These are phyloP conservation scores for Macrophomina phaseolina DNA, from an alignment of 2,329 filamentous ascomycete species.

Conservation along the genomic window DNA sequence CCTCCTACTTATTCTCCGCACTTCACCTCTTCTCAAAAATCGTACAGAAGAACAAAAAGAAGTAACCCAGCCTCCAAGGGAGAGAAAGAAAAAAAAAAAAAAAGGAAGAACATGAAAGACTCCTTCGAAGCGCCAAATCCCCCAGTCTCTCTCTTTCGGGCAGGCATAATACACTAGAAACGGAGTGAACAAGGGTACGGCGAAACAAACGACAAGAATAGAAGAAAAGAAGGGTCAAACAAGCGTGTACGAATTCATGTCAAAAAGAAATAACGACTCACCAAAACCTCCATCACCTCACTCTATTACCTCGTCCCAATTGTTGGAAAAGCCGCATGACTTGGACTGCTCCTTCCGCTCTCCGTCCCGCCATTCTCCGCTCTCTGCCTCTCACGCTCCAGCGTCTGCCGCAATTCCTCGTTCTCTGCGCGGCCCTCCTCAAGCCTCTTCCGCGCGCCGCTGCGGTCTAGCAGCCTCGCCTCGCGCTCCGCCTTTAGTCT, in stretches of 20 bases:
- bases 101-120: no score
- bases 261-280: not conserved
- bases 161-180: not conserved
- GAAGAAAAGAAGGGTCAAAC: not conserved
- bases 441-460: constrained; percentile 78
- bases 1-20: no score
- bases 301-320: constrained; percentile 18
- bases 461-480: constrained; percentile 81
- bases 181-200: no score
- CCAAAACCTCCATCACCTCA: not conserved
- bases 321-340: constrained; percentile 15
- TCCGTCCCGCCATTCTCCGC: not conserved
- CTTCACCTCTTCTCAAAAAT: no score
- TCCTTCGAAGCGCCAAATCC: no score
- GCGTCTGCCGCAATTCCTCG: constrained; percentile 68
- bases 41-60: no score
- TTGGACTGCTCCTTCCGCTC: constrained; percentile 24
- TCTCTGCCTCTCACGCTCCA: constrained; percentile 61
- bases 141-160: no score
- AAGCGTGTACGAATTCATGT: no score
- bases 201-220: not conserved
- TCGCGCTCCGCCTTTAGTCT: constrained; percentile 90
- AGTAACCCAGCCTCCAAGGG: no score
- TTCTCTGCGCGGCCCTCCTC: constrained; percentile 79
- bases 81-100: no score